Percentiles rank a stretch among this genome's conserved stretches.
Evolutionary conservation across 352 stramenopile genomes (phyloP).

Genomic region (Phytopythium aichiense): DNA sequence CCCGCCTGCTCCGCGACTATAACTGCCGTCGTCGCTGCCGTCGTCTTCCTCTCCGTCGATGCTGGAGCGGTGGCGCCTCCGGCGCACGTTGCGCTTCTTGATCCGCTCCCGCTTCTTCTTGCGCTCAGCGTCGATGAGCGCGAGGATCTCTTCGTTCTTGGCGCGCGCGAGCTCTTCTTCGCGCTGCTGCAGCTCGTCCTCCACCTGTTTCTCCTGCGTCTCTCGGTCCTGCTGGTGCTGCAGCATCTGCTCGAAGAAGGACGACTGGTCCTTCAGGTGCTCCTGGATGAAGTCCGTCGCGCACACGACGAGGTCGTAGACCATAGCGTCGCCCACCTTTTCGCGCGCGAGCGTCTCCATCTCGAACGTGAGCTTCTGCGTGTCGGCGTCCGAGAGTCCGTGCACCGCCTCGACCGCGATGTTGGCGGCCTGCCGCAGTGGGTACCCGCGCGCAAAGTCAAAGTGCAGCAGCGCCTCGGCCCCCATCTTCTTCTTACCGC

Average conservation of each 20-base stretch:
- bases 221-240: constrained; percentile 70
- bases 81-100: constrained; percentile 45
- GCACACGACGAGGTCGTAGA: constrained; percentile 83
- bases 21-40: constrained; percentile 26
- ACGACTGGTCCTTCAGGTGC: constrained; percentile 78
- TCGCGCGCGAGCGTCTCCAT: constrained; percentile 56
- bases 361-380: constrained; percentile 42
- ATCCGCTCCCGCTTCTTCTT: constrained; percentile 58
- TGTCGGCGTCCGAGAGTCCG: constrained; percentile 68
- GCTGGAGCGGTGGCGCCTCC: constrained; percentile 49
- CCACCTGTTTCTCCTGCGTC: constrained; percentile 51
- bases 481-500: constrained; percentile 20
- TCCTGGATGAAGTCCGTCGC: constrained; percentile 81
- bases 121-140: constrained; percentile 73
- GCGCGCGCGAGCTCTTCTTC: constrained; percentile 59
- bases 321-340: constrained; percentile 68
- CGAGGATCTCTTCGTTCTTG: constrained; percentile 73
- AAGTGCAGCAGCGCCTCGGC: constrained; percentile 76
- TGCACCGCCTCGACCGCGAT: constrained; percentile 66
- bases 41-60: constrained; percentile 43
- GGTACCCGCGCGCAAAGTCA: constrained; percentile 63
- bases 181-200: constrained; percentile 45
- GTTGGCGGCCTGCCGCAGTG: constrained; percentile 56
- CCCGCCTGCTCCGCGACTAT: constrained; percentile 21
- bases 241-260: constrained; percentile 88